Evolutionary conservation across 495 filamentous ascomycete species (phyloP), one percentile per base, ranked within the genome.

Genomic region (Bathelium albidoporum): DNA sequence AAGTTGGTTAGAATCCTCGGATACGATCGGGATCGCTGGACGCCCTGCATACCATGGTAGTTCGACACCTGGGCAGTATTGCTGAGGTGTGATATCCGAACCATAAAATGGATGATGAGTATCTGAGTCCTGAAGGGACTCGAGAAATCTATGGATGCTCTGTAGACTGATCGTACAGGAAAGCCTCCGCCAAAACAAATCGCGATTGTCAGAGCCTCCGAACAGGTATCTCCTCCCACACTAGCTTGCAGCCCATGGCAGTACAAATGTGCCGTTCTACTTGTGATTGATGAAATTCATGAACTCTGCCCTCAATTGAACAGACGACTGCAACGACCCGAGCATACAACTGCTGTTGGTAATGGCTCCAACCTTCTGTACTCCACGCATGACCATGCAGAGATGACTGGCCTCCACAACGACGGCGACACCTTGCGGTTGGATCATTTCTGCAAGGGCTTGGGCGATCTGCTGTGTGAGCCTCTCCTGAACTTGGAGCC

Each of bases 381-480:
- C 89, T 2, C 91, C 91, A 28, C 91, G 81, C 89, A 91, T 91
- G 2, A 95, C 91, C 90, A 96, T 96, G 80, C 92, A 96, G n/a
- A 96, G 80, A 77, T 97, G 92, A 68, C 87, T 89, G 32, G 89
- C 91, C 71, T 97, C 93, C 87, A 96, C 94, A 58, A 97, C 91
- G 18, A 97, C 91, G 29, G 88, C 91, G 2, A 97, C 91, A 39
- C 93, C 92, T 73, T 85, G 85, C 16, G 92, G 92, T 76, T 90
- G 85, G 26, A 96, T 79, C 4, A 96, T 82, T 71, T 97, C 90
- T 66, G 89, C 88, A 60, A 96, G 85, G 16, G 91, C 93, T 64
- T 95, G 85, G 11, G 92, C 93, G 14, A 97, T 90, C 73, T 97
- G 90, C 74, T 91, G 91, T 14, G 93, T 97, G n/a, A 97, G 76